These are phyloP conservation scores for Ophiognomonia clavigignenti-juglandacearum DNA, from an alignment of 2,329 filamentous ascomycete species.

Conservation along the genomic window DNA sequence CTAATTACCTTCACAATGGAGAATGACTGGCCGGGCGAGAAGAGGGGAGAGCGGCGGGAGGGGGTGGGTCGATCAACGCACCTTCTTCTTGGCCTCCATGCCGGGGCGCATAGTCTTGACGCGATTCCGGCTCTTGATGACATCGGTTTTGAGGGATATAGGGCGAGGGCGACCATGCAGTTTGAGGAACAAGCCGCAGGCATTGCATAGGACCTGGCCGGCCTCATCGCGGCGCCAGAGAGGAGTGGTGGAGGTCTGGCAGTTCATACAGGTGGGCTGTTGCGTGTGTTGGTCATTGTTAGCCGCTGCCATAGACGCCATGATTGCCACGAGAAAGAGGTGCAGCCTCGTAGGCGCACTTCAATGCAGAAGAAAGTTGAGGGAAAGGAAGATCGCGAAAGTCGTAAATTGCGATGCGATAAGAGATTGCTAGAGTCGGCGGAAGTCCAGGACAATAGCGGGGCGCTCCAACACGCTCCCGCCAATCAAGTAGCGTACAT, in stretches of 20 bases:
- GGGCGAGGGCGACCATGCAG: slow-evolving; percentile 88
- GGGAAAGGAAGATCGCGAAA: too few species aligned
- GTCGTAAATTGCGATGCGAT: too few species aligned
- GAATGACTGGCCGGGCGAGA: background rate
- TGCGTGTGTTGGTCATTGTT: slow-evolving; percentile 54
- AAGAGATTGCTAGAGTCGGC: too few species aligned
- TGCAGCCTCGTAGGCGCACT: background rate
- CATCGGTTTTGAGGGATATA: slow-evolving; percentile 96
- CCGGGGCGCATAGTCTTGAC: slow-evolving; percentile 84
- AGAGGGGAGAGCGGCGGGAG: background rate
- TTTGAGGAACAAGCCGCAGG: slow-evolving; percentile 95
- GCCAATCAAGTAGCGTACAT: too few species aligned
- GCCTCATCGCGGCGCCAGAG: slow-evolving; percentile 96
- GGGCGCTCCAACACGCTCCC: too few species aligned
- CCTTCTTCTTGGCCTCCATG: slow-evolving; percentile 79
- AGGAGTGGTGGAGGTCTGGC: slow-evolving; percentile 89
- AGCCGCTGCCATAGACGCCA: slow-evolving; percentile 48
- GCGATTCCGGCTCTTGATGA: slow-evolving; percentile 98
- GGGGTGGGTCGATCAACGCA: slow-evolving; percentile 33
- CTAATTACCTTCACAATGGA: slow-evolving; percentile 4
- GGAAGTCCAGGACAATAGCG: too few species aligned
- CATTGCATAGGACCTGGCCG: slow-evolving; percentile 95
- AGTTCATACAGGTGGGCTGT: slow-evolving; percentile 97
- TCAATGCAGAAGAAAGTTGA: background rate
- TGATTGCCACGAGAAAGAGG: slow-evolving; percentile 22